Base-by-base conservation (phyloP, 805 yeast genomes). In the Dipodascopsis tothii region DNA sequence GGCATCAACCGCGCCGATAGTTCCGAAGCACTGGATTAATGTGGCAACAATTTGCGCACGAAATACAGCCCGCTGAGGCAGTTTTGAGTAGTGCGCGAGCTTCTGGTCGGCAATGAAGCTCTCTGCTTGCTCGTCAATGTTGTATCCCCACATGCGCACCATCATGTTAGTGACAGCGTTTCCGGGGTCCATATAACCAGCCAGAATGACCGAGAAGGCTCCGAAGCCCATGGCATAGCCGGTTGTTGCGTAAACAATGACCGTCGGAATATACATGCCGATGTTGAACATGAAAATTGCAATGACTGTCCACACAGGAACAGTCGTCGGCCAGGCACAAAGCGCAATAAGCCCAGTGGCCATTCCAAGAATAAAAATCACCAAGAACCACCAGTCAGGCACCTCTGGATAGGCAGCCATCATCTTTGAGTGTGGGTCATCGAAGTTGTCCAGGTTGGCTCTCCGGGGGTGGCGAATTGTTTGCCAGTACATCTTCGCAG, bases 351-450 rank as follows among this genome's bases (percentile, higher is more conserved):
- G 30, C 23, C 35, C 35, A 16, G 41, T 21, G 16, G 37, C 62
- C 43, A 58, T 70, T 61, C 71, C 61, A 34, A 73, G 61, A 1
- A 68, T 47, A 5, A 77, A 65, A 22, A 80, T 65, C 6, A 65
- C 50, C 16, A 74, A 41, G 33, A 73, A 80, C 84, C 85, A 79
- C 78, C 79, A 77, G 51, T 77, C 81, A 1, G 94, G 92, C 17
- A 79, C 81, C 51, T 81, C 86, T 32, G 71, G 70, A 59, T 81
- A 80, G 43, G 60, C 63, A 33, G 54, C 57, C 76, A 74, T 76
- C 54, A 75, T 43, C 11, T 41, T 39, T 2, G 48, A 43, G 39
- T 44, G 35, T 5, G 51, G 51, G 36, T 46, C 51, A 23, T 32
- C 27, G 27, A 43, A 46, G 3, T 14, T 33, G 23, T 21, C 45